Evolutionary conservation across 495 filamentous ascomycete genomes (phyloP).

Genomic region (Neurospora sp.): DNA sequence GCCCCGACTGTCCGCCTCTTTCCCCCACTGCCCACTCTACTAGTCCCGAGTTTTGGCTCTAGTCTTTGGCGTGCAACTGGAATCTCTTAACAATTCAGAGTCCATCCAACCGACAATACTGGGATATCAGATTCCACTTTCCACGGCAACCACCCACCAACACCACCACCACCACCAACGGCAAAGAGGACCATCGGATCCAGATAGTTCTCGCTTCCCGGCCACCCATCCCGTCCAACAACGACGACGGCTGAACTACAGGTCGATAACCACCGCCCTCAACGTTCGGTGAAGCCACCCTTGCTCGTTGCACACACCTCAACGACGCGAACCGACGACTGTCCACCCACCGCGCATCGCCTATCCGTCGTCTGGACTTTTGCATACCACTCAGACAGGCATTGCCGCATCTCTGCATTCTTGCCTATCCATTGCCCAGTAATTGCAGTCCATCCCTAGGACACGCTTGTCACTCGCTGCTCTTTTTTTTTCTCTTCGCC

Average conservation of each 20-base stretch:
- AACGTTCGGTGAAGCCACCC: background rate
- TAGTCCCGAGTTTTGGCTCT: background rate
- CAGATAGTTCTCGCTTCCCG: background rate
- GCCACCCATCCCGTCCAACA: background rate
- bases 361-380: background rate
- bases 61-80: background rate
- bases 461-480: background rate
- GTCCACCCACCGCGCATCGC: constrained; percentile 9
- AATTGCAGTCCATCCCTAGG: background rate
- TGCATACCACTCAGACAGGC: background rate
- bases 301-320: background rate
- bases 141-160: background rate
- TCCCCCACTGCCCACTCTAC: constrained; percentile 2
- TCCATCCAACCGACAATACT: background rate
- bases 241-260: constrained; percentile 12
- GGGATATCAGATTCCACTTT: background rate
- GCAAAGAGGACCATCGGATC: background rate
- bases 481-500: background rate
- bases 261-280: background rate
- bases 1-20: constrained; percentile 7
- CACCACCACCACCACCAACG: background rate
- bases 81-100: background rate
- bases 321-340: constrained; percentile 6
- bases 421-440: background rate
- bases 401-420: background rate